These are phyloP conservation scores for Coelastrella sp. DNA, from an alignment of 139 green algal species.

Conservation along the genomic window DNA sequence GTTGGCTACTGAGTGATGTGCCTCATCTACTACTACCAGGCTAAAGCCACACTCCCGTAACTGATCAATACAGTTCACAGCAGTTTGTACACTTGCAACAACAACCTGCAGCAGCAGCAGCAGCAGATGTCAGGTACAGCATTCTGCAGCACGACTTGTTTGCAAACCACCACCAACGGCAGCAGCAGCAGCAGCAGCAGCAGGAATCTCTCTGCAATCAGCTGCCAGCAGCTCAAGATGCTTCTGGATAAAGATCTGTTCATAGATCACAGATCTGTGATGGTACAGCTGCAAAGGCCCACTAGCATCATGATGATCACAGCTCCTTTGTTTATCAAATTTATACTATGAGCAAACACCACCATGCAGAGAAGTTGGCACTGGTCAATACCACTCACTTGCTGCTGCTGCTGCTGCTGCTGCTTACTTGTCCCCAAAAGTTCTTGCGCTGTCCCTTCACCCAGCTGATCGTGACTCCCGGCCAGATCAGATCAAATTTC, in stretches of 20 bases:
- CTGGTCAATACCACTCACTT: not conserved
- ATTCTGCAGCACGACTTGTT: not conserved
- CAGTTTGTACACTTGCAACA: slow-evolving; percentile 46
- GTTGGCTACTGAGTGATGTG: slow-evolving; percentile 35
- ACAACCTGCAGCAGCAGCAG: slow-evolving; percentile 48
- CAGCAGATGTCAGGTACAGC: not conserved
- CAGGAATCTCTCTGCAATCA: too few species aligned
- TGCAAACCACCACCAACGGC: not conserved
- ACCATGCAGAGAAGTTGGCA: not conserved
- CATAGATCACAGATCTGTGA: too few species aligned
- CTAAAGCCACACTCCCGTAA: not conserved
- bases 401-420: too few species aligned
- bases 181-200: too few species aligned
- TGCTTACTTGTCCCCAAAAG: slow-evolving; percentile 39
- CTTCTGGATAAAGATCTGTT: too few species aligned
- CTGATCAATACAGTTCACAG: slow-evolving; percentile 28
- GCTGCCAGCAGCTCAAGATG: too few species aligned
- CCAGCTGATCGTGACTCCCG: not conserved
- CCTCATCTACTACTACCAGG: slow-evolving; percentile 51
- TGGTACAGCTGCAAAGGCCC: too few species aligned
- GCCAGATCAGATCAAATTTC: slow-evolving; percentile 43
- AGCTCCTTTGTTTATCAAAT: too few species aligned
- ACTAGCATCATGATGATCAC: too few species aligned
- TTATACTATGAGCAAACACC: not conserved
- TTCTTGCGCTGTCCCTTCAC: slow-evolving; percentile 12